A percentile compares a stretch with the other conserved stretches of the same genome.
Conservation (phyloP, 129 eudicot species). For the Pulicaria dysenterica region DNA sequence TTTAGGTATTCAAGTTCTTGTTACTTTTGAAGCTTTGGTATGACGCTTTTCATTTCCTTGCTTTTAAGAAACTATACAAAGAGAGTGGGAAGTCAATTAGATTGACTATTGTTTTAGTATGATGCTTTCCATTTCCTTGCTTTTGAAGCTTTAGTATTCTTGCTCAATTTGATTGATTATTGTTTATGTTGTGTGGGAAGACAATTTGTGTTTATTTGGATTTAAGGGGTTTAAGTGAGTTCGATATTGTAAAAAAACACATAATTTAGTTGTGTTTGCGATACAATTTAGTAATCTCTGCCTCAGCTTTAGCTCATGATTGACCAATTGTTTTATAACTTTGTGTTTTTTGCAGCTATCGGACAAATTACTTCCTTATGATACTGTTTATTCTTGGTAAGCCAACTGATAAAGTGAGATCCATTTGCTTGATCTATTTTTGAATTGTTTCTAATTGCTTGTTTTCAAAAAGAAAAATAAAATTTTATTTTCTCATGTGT, state of each 20-base stretch:
- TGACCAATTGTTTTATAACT: neutral
- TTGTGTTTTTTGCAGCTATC: conserved; percentile 65
- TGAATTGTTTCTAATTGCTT: neutral
- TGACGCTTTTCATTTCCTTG: neutral
- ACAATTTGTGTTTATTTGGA: neutral
- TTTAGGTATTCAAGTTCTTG: conserved; percentile 3
- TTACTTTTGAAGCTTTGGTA: conserved; percentile 5
- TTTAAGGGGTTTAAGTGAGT: neutral
- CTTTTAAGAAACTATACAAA: neutral
- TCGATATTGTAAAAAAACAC: neutral
- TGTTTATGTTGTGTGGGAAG: neutral
- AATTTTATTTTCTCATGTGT: conserved; percentile 14
- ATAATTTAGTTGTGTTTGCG: neutral
- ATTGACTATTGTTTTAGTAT: neutral
- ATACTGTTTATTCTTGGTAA: conserved; percentile 83
- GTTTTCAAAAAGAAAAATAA: neutral
- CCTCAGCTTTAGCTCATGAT: neutral
- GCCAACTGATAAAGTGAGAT: conserved; percentile 10
- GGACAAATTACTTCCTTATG: conserved; percentile 94
- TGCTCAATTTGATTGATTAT: neutral
- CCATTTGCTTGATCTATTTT: neutral
- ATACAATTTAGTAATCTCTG: neutral
- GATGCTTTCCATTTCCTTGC: conserved; percentile 3
- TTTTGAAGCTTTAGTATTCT: neutral
- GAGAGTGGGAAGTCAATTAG: neutral